Base-by-base conservation (phyloP, 2,329 filamentous ascomycete species). In the Ambrosiella xylebori region DNA sequence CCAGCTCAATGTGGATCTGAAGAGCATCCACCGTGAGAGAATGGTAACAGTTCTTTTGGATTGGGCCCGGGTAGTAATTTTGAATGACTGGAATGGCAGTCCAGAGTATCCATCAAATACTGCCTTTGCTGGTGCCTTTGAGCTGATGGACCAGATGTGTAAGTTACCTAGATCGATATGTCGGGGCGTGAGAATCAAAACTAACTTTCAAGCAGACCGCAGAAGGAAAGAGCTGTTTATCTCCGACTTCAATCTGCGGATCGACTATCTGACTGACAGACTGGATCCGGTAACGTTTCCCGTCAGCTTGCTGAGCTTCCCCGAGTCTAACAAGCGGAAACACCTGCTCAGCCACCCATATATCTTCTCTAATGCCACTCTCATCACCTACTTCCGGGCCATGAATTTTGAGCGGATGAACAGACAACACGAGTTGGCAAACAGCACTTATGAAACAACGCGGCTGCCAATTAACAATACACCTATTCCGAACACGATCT, bases 361-460 rank as follows among this genome's bases (percentile, higher is more conserved):
- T 65, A 74, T 97, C 0, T 95, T 96, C 64, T 81, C 78, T 17
- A 77, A 83, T 0, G 76, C 82, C 0, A 80, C 81, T 1, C 71
- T 95, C 2, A 84, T 95, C 2, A 82, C 81, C 0, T 95, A 89
- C 67, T 96, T 97, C 67, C 83, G 91, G 15, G 81, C 88, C 3
- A 83, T 95, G 65, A 96, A 95, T 66, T 88, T 93, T 65, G 81
- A 86, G 0, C 78, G 79, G 13, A 97, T 97, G 91, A 87, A 84
- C 63, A 80, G 82, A 59, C 79, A 84, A 13, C 89, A 84, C 64
- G 86, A 93, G 65, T 78, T 82, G 62, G 81, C 86, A 0, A 78
- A 73, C 60, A 80, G 78, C 0, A 68, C 80, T 0, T 74, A 76
- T 62, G 76, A 72, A 39, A 72, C 78, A 13, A 79, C 83, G 64